These are phyloP conservation scores for Paraphoma chrysanthemicola DNA, from an alignment of 2,329 filamentous ascomycete genomes.

Conservation along the genomic window DNA sequence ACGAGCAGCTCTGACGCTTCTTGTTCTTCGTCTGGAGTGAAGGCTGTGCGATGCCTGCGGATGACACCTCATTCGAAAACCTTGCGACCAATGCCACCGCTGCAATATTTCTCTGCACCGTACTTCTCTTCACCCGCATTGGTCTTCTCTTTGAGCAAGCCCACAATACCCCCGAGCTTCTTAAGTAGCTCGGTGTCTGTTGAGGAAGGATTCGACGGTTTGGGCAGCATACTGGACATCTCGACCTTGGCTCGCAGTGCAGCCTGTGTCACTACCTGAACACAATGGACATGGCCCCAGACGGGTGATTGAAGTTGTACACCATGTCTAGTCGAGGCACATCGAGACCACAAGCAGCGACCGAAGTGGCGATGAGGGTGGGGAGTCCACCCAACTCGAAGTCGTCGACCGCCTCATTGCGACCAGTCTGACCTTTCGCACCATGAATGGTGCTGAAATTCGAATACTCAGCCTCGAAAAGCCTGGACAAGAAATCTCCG, in stretches of 20 bases:
- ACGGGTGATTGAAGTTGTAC: constrained; percentile 96
- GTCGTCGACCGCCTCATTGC: constrained; percentile 42
- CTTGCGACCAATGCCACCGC: constrained; percentile 93
- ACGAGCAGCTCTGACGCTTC: too few species aligned
- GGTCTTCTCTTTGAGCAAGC: constrained; percentile 84
- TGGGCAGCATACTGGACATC: constrained; percentile 90
- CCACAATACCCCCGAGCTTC: constrained; percentile 64
- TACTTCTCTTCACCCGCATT: constrained; percentile 92
- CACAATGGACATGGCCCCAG: constrained; percentile 95
- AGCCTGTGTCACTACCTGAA: constrained; percentile 90
- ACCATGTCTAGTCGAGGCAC: constrained; percentile 96
- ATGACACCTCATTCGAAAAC: constrained; percentile 69
- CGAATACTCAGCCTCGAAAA: constrained; percentile 49
- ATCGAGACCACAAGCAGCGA: constrained; percentile 92
- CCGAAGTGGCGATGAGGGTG: constrained; percentile 91
- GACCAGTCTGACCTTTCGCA: constrained; percentile 67
- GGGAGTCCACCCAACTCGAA: constrained; percentile 76
- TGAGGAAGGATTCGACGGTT: constrained; percentile 88
- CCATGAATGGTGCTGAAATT: constrained; percentile 73
- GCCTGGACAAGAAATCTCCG: constrained; percentile 40
- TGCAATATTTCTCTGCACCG: constrained; percentile 77
- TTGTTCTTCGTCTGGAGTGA: too few species aligned
- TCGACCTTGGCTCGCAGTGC: constrained; percentile 91
- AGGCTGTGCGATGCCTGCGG: too few species aligned
- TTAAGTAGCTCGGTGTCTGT: constrained; percentile 87